These are phyloP conservation scores for Anisodus tanguticus DNA, from an alignment of 257 asterid species.

Conservation along the genomic window DNA sequence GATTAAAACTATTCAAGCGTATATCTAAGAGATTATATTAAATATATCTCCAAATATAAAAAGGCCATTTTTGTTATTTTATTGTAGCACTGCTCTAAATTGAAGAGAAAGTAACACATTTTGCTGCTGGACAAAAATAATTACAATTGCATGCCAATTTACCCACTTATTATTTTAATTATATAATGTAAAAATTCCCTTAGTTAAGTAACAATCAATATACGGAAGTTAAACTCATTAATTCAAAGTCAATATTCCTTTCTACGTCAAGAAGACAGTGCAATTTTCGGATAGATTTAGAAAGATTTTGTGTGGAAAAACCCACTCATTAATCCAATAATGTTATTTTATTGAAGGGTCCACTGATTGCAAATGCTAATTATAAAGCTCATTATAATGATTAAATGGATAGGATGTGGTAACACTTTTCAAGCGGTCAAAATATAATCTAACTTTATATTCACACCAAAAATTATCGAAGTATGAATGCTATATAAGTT, in stretches of 20 bases:
- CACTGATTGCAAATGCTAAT: conserved; percentile 17
- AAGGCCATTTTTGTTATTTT: too few species aligned
- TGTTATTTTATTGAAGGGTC: conserved; percentile 17
- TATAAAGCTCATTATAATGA: conserved; percentile 2
- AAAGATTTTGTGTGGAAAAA: conserved; percentile 26
- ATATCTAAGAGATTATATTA: too few species aligned
- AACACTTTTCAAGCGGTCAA: conserved; percentile 26
- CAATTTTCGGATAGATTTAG: background rate
- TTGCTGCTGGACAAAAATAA: too few species aligned
- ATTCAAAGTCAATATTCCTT: background rate
- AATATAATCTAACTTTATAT: background rate
- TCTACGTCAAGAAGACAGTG: background rate
- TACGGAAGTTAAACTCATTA: background rate
- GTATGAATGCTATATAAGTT: background rate
- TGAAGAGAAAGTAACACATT: too few species aligned
- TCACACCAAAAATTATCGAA: background rate
- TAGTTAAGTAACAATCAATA: too few species aligned
- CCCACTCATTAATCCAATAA: conserved; percentile 13
- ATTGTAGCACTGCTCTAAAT: too few species aligned
- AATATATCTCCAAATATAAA: too few species aligned
- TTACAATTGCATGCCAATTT: too few species aligned
- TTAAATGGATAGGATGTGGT: background rate
- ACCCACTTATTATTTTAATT: too few species aligned
- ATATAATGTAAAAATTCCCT: too few species aligned
- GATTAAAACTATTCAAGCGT: too few species aligned